phyloP scores from a whole-genome alignment of 2,329 filamentous ascomycete species.

The Aspergillus sp. region DNA sequence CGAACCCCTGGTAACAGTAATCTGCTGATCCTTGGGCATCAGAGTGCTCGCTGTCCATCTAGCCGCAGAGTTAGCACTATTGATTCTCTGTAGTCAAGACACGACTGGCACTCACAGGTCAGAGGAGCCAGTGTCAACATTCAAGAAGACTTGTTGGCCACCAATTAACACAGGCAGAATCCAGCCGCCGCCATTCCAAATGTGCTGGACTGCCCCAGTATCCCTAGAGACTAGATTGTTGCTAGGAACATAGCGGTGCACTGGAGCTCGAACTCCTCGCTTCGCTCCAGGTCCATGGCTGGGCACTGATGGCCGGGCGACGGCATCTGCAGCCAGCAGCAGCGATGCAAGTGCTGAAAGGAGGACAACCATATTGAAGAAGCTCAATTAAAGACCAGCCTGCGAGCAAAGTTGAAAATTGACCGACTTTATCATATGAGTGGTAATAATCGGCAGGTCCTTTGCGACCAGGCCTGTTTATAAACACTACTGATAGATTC shows the following conservation, averaged over 20 bases:
- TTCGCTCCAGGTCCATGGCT: neutral
- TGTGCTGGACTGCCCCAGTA: constrained; percentile 6
- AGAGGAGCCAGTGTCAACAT: constrained; percentile 11
- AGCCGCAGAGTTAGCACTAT: neutral
- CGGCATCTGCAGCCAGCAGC: neutral
- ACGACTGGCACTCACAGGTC: constrained; percentile 1
- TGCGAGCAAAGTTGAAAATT: neutral
- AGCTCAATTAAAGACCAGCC: neutral
- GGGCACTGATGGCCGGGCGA: neutral
- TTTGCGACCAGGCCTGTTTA: neutral
- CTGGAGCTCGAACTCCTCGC: constrained; percentile 2
- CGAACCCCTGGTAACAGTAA: constrained; percentile 6
- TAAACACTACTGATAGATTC: neutral
- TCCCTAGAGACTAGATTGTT: constrained; percentile 1
- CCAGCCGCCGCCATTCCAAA: constrained; percentile 11
- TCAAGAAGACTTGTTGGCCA: constrained; percentile 9
- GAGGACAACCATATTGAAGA: neutral
- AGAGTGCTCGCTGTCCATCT: constrained; percentile 9
- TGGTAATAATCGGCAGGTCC: neutral
- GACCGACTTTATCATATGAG: neutral
- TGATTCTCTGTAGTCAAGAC: neutral
- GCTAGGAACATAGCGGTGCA: constrained; percentile 2
- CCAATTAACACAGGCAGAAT: constrained; percentile 10
- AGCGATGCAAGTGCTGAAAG: neutral
- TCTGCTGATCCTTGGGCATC: constrained; percentile 9